Conservation (phyloP, 23 red algal species). For the Gracilaria caudata region DNA sequence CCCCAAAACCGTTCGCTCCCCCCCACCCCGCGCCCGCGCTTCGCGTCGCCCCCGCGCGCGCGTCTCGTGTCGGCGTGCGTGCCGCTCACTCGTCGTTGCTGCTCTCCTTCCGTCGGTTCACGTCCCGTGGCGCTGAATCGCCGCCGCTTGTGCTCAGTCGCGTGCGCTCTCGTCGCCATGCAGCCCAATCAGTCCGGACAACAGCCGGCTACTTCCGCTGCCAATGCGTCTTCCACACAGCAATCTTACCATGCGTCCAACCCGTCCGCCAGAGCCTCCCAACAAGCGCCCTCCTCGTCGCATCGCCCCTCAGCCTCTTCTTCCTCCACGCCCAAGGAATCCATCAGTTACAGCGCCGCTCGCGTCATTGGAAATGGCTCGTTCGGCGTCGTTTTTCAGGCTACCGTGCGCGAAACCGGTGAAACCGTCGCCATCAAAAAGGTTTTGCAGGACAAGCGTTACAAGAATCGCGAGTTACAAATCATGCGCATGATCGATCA, state of each 20-base stretch:
- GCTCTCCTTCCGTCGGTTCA: neutral
- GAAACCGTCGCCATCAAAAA: slow-evolving; percentile 99
- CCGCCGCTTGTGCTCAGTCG: neutral
- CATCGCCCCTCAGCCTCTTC: slow-evolving; percentile 20
- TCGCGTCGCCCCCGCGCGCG: neutral
- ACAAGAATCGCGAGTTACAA: slow-evolving; percentile 98
- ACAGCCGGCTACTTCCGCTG: neutral
- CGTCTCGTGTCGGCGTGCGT: neutral
- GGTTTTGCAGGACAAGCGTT: slow-evolving; percentile 97
- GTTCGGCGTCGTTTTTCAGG: slow-evolving; percentile 98
- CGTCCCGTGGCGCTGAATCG: neutral
- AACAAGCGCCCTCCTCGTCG: neutral
- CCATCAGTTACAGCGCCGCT: slow-evolving; percentile 87
- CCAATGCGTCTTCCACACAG: neutral
- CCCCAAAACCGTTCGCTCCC: too few species aligned
- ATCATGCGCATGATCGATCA: slow-evolving; percentile 99
- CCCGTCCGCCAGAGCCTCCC: neutral
- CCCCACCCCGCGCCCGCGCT: neutral
- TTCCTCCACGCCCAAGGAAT: slow-evolving; percentile 62
- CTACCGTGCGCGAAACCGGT: slow-evolving; percentile 97
- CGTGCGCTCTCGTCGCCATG: neutral
- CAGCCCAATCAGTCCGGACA: slow-evolving; percentile 12
- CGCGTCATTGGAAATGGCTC: slow-evolving; percentile 95
- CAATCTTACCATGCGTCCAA: neutral
- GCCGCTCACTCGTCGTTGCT: neutral